These are phyloP conservation scores for Lyophyllum shimeji DNA, from an alignment of 768 basidiomycete genomes.

Conservation along the genomic window DNA sequence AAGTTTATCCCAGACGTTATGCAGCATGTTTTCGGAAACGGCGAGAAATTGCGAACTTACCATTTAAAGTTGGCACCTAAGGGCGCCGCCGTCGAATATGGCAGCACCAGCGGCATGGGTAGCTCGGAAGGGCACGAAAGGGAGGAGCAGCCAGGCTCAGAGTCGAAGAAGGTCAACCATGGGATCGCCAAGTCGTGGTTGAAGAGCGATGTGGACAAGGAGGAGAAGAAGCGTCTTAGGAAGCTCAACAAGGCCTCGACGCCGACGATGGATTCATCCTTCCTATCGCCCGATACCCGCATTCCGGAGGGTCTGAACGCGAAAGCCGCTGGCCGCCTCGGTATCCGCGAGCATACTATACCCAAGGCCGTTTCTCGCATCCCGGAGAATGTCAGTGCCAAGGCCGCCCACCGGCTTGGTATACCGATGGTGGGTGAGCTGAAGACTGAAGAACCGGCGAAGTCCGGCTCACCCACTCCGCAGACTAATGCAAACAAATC, in stretches of 20 bases:
- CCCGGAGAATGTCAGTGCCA: slow-evolving; percentile 30
- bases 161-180: slow-evolving; percentile 27
- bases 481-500: neutral
- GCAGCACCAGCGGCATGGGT: neutral
- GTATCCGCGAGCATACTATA: slow-evolving; percentile 21
- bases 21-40: slow-evolving; percentile 50
- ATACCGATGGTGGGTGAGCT: slow-evolving; percentile 19
- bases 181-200: slow-evolving; percentile 31
- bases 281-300: slow-evolving; percentile 13
- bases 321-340: slow-evolving; percentile 28
- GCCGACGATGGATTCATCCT: slow-evolving; percentile 23
- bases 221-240: slow-evolving; percentile 29
- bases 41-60: slow-evolving; percentile 45
- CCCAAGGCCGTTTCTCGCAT: slow-evolving; percentile 16
- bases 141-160: slow-evolving; percentile 18
- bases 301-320: slow-evolving; percentile 23
- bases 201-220: slow-evolving; percentile 35
- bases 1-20: slow-evolving; percentile 47
- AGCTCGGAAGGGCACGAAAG: slow-evolving; percentile 17
- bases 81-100: slow-evolving; percentile 9
- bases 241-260: slow-evolving; percentile 11
- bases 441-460: neutral
- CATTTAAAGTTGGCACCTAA: slow-evolving; percentile 59
- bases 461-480: neutral
- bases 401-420: slow-evolving; percentile 39